Base-by-base conservation (phyloP, 139 green algal species). In the Parachlorella kessleri region DNA sequence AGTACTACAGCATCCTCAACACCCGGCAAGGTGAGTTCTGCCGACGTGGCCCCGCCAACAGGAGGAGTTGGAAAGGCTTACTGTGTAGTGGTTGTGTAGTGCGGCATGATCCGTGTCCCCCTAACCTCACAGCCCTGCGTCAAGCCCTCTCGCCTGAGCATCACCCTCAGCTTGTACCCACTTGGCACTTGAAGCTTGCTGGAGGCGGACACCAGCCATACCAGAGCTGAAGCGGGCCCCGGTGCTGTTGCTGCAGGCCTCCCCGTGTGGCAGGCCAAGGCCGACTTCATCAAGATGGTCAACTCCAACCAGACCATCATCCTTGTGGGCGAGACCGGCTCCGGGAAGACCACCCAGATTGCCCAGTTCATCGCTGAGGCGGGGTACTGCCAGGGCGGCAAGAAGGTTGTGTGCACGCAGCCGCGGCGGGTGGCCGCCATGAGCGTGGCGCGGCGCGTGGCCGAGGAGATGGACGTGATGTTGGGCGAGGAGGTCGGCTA, bases 311-410 rank as follows among this genome's bases (percentile, higher is more conserved):
- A 99, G 88, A 99, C 93, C n/a, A 95, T 96, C 38, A 96, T 99
- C 66, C 86, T 99, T 38, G 97, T 99, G 2, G 97, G 97, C 66
- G 97, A 99, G 84, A 99, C 97, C 2, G 97, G 97, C 24, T 91
- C 72, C 28, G 97, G 97, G 48, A 99, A 99, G 86, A 99, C 97
- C 9, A 99, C 97, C n/a, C 97, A 99, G 90, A 98, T 99, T 35
- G 90, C 93, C n/a, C 95, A 99, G 89, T 98, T 99, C 74, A 92
- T 98, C 37, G 86, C 90, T 0, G 95, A 99, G 73, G 90, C 92
- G 7, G 94, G 96, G 5, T 97, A 97, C 81, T 90, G 87, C 4
- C 68, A 82, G 32, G 84, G 83, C 38, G 79, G 90, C 48, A 95
- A 94, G 54, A 83, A 88, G 72, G 91, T 98, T 14, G 94, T 90